Base-by-base conservation (phyloP, 306 rosid genomes). In the Fragaria nilgerrensis region DNA sequence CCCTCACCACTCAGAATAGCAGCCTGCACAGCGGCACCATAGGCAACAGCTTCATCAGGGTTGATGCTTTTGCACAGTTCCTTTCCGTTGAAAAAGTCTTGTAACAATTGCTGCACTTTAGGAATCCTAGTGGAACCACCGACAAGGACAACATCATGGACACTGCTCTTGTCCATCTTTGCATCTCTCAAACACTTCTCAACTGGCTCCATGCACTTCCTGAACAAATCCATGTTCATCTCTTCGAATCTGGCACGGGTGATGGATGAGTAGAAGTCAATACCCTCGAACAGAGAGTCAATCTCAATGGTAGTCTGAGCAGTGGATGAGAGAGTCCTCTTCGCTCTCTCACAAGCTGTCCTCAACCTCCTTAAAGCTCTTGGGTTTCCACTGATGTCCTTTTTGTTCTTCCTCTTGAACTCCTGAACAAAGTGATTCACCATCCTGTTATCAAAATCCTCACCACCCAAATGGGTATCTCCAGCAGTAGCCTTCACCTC, bases 111-210 rank as follows among this genome's bases (percentile, higher is more conserved):
- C 37, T 61, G 66, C 9, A 61, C 66, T 27, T 61, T 61, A 4
- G 66, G 66, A 23, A 61, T 61, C 32, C 66, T 61, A 12, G 66
- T 61, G 3, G 66, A 61, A 0, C 66, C 66, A 12, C 66, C 66
- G 7, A 61, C 66, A 61, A 61, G 66, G 17, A 61, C 66, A 23
- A 61, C 66, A 61, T 61, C 66, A 27, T 61, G 66, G 37, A 61
- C 66, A 61, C 37, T 61, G 66, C 66, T 61, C 66, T 61, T 61
- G 37, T 61, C 66, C 66, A 61, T 61, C 66, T 61, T 61, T 5
- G 66, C 66, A 61, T 61, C 66, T 11, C 66, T 23, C 66, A 61
- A 13, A 27, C 66, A 56, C 63, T 56, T n/a, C 32, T 56, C 63
- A 56, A 56, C 63, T 4, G 63, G 63, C 32, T 56, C 63, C 63